Evolutionary conservation across 192 early-diverging fungal species (phyloP).

Genomic region (Backusella liffmaniae): DNA sequence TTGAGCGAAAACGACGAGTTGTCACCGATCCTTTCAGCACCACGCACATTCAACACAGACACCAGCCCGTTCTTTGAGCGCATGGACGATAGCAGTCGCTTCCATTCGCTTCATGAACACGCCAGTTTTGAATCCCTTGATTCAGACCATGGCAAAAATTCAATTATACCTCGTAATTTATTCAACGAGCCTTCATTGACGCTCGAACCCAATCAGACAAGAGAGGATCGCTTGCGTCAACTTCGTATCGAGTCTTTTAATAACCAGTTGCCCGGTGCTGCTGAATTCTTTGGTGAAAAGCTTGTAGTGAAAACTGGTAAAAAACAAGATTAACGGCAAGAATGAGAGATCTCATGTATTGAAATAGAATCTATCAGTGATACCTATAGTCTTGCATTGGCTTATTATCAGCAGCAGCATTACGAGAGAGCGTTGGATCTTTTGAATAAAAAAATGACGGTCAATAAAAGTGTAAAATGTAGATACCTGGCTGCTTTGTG

Average conservation of each 20-base stretch:
- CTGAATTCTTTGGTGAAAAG: conserved; percentile 70
- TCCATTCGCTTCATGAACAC: not conserved
- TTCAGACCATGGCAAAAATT: not conserved
- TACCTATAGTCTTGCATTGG: conserved; percentile 46
- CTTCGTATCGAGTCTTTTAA: conserved; percentile 55
- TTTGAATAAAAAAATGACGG: conserved; percentile 38
- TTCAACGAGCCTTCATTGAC: not conserved
- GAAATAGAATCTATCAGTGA: conserved; percentile 46
- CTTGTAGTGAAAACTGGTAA: conserved; percentile 59
- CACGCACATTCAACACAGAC: not conserved
- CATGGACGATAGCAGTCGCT: not conserved
- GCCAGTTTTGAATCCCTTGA: not conserved
- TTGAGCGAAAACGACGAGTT: not conserved
- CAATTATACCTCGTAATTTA: not conserved
- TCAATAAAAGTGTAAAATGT: conserved; percentile 47
- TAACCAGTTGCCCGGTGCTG: conserved; percentile 50
- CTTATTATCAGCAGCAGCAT: conserved; percentile 47
- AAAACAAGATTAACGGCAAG: not conserved
- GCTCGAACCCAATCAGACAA: not conserved
- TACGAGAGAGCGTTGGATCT: conserved; percentile 48
- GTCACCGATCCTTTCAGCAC: not conserved
- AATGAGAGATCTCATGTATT: not conserved
- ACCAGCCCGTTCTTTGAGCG: conserved; percentile 2
- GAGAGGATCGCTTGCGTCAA: conserved; percentile 46
- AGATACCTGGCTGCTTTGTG: conserved; percentile 55